phyloP scores from a whole-genome alignment of 2,329 filamentous ascomycete genomes.

The Dothideomycetidae sp. region DNA sequence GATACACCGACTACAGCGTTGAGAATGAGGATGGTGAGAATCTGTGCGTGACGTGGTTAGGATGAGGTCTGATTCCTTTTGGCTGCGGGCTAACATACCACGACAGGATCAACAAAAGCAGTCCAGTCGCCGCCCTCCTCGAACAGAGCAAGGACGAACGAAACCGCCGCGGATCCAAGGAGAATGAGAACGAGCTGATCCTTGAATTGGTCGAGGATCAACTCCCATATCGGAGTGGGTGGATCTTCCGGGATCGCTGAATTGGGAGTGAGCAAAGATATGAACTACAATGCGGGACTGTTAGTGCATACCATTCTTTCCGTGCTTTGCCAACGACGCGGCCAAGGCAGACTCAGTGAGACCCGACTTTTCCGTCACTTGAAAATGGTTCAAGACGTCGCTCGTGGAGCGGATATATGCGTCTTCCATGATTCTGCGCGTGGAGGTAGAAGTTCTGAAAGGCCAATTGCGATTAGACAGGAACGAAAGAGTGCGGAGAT shows the following conservation, averaged over 20 bases:
- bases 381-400: constrained; percentile 25
- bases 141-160: constrained; percentile 83
- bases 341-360: constrained; percentile 20
- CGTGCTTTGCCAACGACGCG: constrained; percentile 21
- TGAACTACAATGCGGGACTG: too few species aligned
- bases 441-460: too few species aligned
- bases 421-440: constrained; percentile 23
- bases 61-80: not conserved
- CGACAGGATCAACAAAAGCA: constrained; percentile 88
- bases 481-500: too few species aligned
- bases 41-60: constrained; percentile 38
- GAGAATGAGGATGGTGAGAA: constrained; percentile 88
- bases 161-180: constrained; percentile 80
- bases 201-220: constrained; percentile 97
- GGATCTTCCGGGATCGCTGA: constrained; percentile 72
- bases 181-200: constrained; percentile 95
- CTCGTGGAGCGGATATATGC: constrained; percentile 22
- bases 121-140: constrained; percentile 91
- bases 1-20: constrained; percentile 96
- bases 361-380: constrained; percentile 21
- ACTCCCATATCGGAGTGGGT: constrained; percentile 87
- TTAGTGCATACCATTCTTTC: constrained; percentile 21
- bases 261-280: constrained; percentile 13
- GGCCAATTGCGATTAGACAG: too few species aligned
- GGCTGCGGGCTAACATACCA: constrained; percentile 51